Evolutionary conservation across 1,284 basidiomycete species (phyloP).

Genomic region (Trichosporon sp.): DNA sequence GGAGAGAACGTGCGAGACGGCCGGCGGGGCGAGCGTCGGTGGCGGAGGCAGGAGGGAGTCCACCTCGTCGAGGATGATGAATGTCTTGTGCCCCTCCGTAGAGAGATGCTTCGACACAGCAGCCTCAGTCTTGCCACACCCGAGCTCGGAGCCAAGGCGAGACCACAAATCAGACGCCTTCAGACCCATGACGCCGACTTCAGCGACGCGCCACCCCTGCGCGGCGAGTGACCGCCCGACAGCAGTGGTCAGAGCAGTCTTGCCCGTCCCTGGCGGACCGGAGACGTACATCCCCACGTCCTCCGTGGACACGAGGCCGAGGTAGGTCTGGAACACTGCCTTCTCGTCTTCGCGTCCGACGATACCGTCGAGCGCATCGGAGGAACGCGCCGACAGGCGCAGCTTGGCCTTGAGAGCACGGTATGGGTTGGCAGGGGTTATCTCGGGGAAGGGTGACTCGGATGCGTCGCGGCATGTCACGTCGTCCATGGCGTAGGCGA

Average conservation of each 20-base stretch:
- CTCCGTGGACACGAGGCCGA: constrained; percentile 35
- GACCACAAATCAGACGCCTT: constrained; percentile 49
- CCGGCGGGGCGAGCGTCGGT: constrained; percentile 41
- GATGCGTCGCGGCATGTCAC: constrained; percentile 21
- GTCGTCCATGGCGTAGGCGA: constrained; percentile 25
- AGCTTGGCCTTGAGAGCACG: constrained; percentile 52
- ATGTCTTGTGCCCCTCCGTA: constrained; percentile 30
- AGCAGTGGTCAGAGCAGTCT: constrained; percentile 55
- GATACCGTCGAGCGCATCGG: constrained; percentile 35
- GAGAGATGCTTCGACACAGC: constrained; percentile 40
- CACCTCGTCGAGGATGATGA: constrained; percentile 57
- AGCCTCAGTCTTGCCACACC: constrained; percentile 43
- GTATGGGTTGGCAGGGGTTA: constrained; percentile 42
- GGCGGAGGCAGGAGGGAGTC: constrained; percentile 55
- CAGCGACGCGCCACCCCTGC: constrained; percentile 49
- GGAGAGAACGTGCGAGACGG: constrained; percentile 51
- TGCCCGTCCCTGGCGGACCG: constrained; percentile 57
- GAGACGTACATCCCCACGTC: constrained; percentile 55
- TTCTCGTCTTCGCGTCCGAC: constrained; percentile 54
- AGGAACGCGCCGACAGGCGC: constrained; percentile 41
- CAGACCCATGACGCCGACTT: constrained; percentile 55
- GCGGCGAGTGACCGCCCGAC: constrained; percentile 40
- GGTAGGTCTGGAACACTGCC: constrained; percentile 41
- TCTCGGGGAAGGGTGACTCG: constrained; percentile 5
- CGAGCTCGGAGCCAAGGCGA: constrained; percentile 42